phyloP scores from a whole-genome alignment of 208 protist genomes.

The Acanthamoeba lenticulata region DNA sequence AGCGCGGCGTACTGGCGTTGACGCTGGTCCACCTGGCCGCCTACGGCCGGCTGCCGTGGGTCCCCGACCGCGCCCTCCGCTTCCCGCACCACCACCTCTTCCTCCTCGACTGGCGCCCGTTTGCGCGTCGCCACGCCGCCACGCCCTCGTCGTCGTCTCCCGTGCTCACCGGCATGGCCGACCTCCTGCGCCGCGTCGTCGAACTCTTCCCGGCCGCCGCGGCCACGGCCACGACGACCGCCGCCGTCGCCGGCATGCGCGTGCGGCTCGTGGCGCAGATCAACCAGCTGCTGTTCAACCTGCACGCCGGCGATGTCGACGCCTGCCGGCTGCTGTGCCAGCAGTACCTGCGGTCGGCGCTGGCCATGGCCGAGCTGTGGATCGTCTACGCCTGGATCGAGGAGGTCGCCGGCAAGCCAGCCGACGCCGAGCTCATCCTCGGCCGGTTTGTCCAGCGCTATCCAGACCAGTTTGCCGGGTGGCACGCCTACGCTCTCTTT shows the following conservation, averaged over 20 bases:
- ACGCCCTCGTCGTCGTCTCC: not conserved
- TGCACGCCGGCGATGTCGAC: slow-evolving; percentile 35
- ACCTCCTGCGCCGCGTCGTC: not conserved
- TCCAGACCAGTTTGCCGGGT: slow-evolving; percentile 16
- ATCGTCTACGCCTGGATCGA: slow-evolving; percentile 39
- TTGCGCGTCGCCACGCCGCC: not conserved
- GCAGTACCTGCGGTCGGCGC: slow-evolving; percentile 22
- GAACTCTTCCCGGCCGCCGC: not conserved
- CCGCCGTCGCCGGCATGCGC: not conserved
- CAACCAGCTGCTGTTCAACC: not conserved
- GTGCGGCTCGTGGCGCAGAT: not conserved
- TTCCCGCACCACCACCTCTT: slow-evolving; percentile 40
- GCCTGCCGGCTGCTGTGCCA: not conserved
- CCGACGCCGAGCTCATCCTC: slow-evolving; percentile 4
- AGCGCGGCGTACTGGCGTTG: not conserved
- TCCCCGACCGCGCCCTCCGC: not conserved
- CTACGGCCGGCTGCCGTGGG: not conserved
- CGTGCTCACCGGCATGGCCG: not conserved
- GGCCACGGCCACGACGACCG: not conserved
- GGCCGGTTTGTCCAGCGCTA: not conserved
- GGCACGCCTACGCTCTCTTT: slow-evolving; percentile 5
- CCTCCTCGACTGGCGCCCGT: not conserved
- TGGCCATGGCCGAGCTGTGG: slow-evolving; percentile 11
- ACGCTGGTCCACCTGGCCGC: not conserved
- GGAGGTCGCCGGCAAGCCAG: slow-evolving; percentile 20